These are phyloP conservation scores for Sporothrix brasiliensis DNA, from an alignment of 2,329 filamentous ascomycete species.

Conservation along the genomic window DNA sequence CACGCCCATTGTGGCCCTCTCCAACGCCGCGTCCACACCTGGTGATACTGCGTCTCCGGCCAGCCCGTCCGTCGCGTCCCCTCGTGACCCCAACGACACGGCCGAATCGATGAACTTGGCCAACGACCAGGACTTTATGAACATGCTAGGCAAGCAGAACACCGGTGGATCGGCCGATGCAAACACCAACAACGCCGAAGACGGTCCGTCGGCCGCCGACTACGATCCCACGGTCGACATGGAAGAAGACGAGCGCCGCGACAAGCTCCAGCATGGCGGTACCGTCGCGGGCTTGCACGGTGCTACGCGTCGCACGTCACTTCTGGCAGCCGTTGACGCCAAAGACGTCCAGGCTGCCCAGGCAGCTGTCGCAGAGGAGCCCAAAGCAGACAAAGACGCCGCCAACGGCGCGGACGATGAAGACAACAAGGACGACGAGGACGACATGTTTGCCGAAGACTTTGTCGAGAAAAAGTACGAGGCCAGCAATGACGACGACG, in stretches of 20 bases:
- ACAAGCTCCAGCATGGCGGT: slow-evolving; percentile 65
- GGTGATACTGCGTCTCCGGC: slow-evolving; percentile 45
- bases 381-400: not conserved
- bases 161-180: not conserved
- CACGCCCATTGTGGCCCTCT: slow-evolving; percentile 74
- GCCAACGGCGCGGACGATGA: slow-evolving; percentile 19
- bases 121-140: slow-evolving; percentile 69
- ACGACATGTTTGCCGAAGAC: slow-evolving; percentile 89
- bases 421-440: slow-evolving; percentile 42
- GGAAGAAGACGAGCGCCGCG: slow-evolving; percentile 76
- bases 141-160: slow-evolving; percentile 54
- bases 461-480: slow-evolving; percentile 68
- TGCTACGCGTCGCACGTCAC: slow-evolving; percentile 41
- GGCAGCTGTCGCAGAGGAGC: slow-evolving; percentile 36
- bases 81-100: slow-evolving; percentile 54
- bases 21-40: slow-evolving; percentile 63
- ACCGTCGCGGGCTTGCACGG: slow-evolving; percentile 51
- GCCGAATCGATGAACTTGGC: slow-evolving; percentile 61
- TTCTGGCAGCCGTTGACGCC: slow-evolving; percentile 38
- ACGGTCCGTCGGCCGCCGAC: slow-evolving; percentile 87
- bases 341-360: slow-evolving; percentile 34
- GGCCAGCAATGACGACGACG: slow-evolving; percentile 45
- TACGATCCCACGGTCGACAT: slow-evolving; percentile 90
- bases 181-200: slow-evolving; percentile 50
- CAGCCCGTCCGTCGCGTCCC: slow-evolving; percentile 44